Percentiles rank a stretch among this genome's conserved stretches.
Evolutionary conservation across 345 rosid genomes (phyloP).

Genomic region (Gossypium anomalum): DNA sequence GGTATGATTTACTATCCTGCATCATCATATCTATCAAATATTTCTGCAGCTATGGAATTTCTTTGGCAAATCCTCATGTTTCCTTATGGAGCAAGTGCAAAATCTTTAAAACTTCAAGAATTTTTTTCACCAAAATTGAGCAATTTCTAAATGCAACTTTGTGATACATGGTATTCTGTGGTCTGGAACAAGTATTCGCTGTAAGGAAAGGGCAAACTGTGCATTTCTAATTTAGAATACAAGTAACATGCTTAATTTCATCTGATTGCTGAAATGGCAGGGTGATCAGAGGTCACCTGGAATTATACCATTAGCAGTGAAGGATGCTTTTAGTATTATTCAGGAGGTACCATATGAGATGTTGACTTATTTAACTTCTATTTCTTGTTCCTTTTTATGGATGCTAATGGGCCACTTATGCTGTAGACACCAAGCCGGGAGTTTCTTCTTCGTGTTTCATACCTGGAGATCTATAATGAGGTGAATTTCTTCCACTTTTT

Average conservation of each 20-base stretch:
- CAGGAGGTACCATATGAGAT: conserved; percentile 71
- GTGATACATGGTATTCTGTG: neutral
- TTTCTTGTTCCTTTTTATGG: neutral
- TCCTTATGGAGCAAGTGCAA: neutral
- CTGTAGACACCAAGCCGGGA: conserved; percentile 88
- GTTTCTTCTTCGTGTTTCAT: conserved; percentile 95
- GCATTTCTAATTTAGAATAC: neutral
- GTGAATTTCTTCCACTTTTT: conserved; percentile 37
- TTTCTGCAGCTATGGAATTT: neutral
- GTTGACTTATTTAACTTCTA: conserved; percentile 23
- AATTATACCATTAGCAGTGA: conserved; percentile 90
- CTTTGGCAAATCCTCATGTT: neutral
- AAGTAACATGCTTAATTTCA: conserved; percentile 4
- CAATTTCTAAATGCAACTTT: conserved; percentile 1
- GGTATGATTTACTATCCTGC: neutral
- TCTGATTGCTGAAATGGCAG: conserved; percentile 42
- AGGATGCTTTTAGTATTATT: conserved; percentile 94
- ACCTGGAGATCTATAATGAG: conserved; percentile 98
- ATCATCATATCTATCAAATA: neutral
- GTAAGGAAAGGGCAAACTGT: neutral
- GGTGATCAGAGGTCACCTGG: conserved; percentile 99
- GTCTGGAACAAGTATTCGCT: neutral
- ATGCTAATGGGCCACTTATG: conserved; percentile 19
- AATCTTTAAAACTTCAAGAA: neutral
- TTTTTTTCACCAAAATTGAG: neutral